Conservation (phyloP, 2,329 filamentous ascomycete species). For the Paracorniculantispora psalliotae region DNA sequence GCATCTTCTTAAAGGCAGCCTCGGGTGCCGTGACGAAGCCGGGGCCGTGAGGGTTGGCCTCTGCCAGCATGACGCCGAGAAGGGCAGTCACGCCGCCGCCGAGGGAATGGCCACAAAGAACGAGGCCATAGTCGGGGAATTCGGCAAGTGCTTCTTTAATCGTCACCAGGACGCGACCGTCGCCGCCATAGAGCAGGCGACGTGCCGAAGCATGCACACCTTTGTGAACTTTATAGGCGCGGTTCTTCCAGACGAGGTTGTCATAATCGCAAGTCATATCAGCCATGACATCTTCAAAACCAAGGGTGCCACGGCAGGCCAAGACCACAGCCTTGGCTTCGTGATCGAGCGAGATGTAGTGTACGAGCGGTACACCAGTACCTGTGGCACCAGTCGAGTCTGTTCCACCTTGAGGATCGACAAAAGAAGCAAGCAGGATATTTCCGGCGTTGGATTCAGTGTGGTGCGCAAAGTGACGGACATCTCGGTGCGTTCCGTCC, state of each 20-base stretch:
- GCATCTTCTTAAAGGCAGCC: slow-evolving; percentile 36
- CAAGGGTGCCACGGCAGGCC: slow-evolving; percentile 66
- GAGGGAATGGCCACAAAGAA: slow-evolving; percentile 65
- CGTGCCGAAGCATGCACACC: slow-evolving; percentile 68
- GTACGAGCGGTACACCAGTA: slow-evolving; percentile 64
- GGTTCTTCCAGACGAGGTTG: slow-evolving; percentile 57
- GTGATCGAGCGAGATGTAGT: slow-evolving; percentile 68
- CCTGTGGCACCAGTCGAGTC: slow-evolving; percentile 60
- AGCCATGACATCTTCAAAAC: slow-evolving; percentile 68
- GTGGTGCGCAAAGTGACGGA: slow-evolving; percentile 60
- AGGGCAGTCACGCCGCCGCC: slow-evolving; percentile 66
- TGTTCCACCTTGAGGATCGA: slow-evolving; percentile 63
- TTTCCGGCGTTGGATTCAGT: slow-evolving; percentile 53
- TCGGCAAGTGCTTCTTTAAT: slow-evolving; percentile 61
- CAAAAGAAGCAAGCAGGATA: slow-evolving; percentile 64
- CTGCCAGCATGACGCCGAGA: slow-evolving; percentile 65
- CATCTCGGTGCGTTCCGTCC: slow-evolving; percentile 52
- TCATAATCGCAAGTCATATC: slow-evolving; percentile 74
- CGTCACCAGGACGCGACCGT: slow-evolving; percentile 61
- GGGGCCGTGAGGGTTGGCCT: slow-evolving; percentile 50
- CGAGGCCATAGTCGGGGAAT: slow-evolving; percentile 63
- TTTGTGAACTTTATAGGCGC: slow-evolving; percentile 65
- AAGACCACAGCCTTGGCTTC: slow-evolving; percentile 67
- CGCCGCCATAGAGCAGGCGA: slow-evolving; percentile 61
- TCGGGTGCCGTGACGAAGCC: slow-evolving; percentile 59